Conservation (phyloP, 176 grass and related monocot species). For the Melocanna baccifera region DNA sequence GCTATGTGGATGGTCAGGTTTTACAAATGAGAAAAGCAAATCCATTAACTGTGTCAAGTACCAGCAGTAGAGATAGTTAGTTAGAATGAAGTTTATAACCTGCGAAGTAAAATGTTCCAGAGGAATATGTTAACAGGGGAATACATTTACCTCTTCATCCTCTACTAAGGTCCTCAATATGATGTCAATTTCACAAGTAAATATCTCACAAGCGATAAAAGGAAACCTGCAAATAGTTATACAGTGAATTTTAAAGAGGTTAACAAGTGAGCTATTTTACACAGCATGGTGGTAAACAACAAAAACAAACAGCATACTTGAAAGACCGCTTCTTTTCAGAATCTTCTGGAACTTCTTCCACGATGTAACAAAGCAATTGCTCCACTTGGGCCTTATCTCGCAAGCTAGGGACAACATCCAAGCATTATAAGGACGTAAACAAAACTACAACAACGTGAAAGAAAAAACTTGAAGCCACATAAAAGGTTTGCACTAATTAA, state of each 20-base stretch:
- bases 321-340: conserved; percentile 73
- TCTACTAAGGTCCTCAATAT: conserved; percentile 82
- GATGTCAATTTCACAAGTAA: conserved; percentile 85
- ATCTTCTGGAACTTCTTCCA: conserved; percentile 73
- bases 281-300: background rate
- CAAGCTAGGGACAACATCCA: conserved; percentile 49
- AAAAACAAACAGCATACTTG: conserved; percentile 48
- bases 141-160: conserved; percentile 64
- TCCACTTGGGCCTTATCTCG: conserved; percentile 74
- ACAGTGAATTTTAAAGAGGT: conserved; percentile 23
- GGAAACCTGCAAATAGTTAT: conserved; percentile 56
- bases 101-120: conserved; percentile 9
- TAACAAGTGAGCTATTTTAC: conserved; percentile 6
- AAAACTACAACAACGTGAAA: conserved; percentile 11
- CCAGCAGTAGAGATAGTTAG: conserved; percentile 18
- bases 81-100: conserved; percentile 20
- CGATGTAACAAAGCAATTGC: conserved; percentile 73
- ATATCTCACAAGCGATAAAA: conserved; percentile 90
- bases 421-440: background rate
- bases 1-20: conserved; percentile 63
- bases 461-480: background rate
- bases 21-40: conserved; percentile 77
- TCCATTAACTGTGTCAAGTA: conserved; percentile 63
- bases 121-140: background rate
- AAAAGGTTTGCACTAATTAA: background rate